Base-by-base conservation (phyloP, 108 stramenopile species). In the Cyclotella kingstonii region DNA sequence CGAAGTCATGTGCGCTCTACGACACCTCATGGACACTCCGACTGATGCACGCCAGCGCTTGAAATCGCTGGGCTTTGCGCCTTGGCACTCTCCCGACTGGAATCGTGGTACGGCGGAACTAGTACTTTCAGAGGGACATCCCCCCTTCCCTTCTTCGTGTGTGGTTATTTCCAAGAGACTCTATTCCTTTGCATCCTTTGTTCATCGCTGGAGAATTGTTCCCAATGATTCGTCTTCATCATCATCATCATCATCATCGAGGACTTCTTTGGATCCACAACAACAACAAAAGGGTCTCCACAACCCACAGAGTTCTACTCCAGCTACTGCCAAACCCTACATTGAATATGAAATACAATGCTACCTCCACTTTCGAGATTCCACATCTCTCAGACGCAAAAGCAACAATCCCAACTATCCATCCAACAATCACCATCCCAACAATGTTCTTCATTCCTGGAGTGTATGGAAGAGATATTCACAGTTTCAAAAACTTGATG, bases 1-100 rank as follows among this genome's bases (percentile, higher is more conserved):
- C 15, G 68, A 76, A 63, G 56, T 79, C 33, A 79, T 79, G 76
- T 65, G 66, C 35, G 49, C 59, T 1, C 35, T 77, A 29, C 70
- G 57, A 36, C 63, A 59, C 23, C 15, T 73, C 38, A 42, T 64
- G 15, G 44, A 44, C 21, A 10, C 11, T 2, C n/a, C 14, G 25
- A 23, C 5, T 40, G 39, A 10, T 25, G n/a, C 4, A 2, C 1
- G 23, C 14, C 11, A 30, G 18, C 44, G 55, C 31, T 28, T 74
- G 11, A 66, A 39, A 23, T 64, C 64, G 7, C 44, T 74, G 1
- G 73, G 73, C 21, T 74, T 74, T 60, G 64, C 73, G 1, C 73
- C 73, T n/a, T 27, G 64, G 9, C 18, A 62, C 23, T 35, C 71
- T 25, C 12, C 9, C 0, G 71, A 73, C 43, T 73, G 71, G 71